Evolutionary conservation across 2,329 filamentous ascomycete genomes (phyloP), one percentile per base, ranked within the genome.

Genomic region (Diplodia seriata): DNA sequence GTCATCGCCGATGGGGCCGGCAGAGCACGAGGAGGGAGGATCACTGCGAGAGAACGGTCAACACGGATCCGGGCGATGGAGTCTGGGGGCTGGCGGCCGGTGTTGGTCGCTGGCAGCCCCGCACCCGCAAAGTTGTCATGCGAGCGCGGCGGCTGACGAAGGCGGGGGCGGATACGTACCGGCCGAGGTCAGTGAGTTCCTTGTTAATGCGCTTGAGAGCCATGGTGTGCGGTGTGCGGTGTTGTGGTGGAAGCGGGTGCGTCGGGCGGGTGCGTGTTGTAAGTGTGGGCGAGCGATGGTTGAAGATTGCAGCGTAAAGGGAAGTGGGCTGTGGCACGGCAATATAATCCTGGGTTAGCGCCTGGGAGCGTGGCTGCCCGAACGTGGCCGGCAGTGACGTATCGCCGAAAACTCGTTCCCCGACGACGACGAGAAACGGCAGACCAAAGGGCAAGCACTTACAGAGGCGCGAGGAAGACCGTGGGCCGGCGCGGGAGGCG

Each of bases 21-120:
- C 95, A 80, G 94, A 98, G 89, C 95, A 99, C 75, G 94, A 98
- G 69, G 95, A 98, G 79, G 95, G 95, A 80, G 95, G 95, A 81
- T 99, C 95, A 85, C 95, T 98, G 76, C 71, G 69, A 38, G 36
- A 36, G 55, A 38, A 64, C 56, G 68, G 77, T 82, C 75, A 82
- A 79, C 73, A 68, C 71, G 51, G 68, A 61, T 20, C 69, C 51
- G 47, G 50, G 12, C 47, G 59, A 51, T 51, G 59, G 59, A 38
- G 26, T 49, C 56, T 50, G 53, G 43, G 64, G 68, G n/a, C 68
- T 68, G 43, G 43, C 15, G 38, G 33, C 29, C 7, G 69, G 68
- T 43, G 59, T 49, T 49, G 40, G 59, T 40, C 59, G 59, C 59
- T 69, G 70, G 71, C 36, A 68, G 73, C 76, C 74, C 76, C 76